Percentiles rank a stretch among this genome's conserved stretches.
Evolutionary conservation across 1,284 basidiomycete species (phyloP).

Genomic region (Heterobasidion parviporum): DNA sequence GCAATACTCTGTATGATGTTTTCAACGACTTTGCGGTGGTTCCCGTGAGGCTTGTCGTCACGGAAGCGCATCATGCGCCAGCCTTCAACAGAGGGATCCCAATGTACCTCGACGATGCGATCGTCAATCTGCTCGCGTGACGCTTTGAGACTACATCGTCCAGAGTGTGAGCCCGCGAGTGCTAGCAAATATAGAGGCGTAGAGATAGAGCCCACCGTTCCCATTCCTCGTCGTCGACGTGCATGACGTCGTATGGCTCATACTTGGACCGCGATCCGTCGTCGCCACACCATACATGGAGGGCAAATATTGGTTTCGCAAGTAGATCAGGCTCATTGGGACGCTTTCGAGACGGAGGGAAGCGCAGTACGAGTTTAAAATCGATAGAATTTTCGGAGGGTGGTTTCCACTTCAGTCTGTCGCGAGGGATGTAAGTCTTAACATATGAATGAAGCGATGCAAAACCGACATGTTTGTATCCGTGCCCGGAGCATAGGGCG

Average conservation of each 20-base stretch:
- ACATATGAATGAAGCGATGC: neutral
- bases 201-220: conserved; percentile 50
- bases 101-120: conserved; percentile 88
- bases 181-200: neutral
- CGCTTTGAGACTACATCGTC: conserved; percentile 63
- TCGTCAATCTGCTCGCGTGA: conserved; percentile 88
- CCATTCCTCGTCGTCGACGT: conserved; percentile 90
- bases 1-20: conserved; percentile 83
- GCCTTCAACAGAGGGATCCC: conserved; percentile 59
- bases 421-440: conserved; percentile 2
- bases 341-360: conserved; percentile 60
- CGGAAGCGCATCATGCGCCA: conserved; percentile 92
- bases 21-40: conserved; percentile 75
- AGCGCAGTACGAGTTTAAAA: conserved; percentile 90
- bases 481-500: conserved; percentile 84
- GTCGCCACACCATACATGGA: conserved; percentile 75
- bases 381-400: conserved; percentile 98
- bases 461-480: conserved; percentile 79
- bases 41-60: conserved; percentile 87
- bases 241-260: conserved; percentile 83
- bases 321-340: conserved; percentile 66
- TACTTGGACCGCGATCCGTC: conserved; percentile 54
- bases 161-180: neutral
- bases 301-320: conserved; percentile 81
- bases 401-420: conserved; percentile 97